phyloP scores from a whole-genome alignment of 495 filamentous ascomycete species.

The Pseudomonodictys pantanalensis region DNA sequence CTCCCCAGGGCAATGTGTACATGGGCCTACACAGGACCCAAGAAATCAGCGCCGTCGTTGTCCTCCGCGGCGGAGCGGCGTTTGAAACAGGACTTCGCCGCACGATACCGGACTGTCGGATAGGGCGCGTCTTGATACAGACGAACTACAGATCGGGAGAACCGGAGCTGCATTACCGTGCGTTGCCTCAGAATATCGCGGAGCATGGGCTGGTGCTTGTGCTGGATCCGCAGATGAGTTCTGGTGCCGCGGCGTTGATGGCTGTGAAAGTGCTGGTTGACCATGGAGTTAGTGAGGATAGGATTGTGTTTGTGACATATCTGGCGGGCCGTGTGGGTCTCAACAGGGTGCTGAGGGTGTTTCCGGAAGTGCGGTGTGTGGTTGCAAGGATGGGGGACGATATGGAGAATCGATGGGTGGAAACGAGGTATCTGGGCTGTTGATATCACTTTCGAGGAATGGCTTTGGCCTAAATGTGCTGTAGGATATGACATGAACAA shows the following conservation, averaged over 20 bases:
- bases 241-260: conserved; percentile 92
- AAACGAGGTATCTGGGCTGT: conserved; percentile 76
- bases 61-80: conserved; percentile 80
- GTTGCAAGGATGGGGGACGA: conserved; percentile 75
- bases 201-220: conserved; percentile 76
- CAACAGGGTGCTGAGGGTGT: conserved; percentile 79
- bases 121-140: conserved; percentile 85
- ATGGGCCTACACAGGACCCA: conserved; percentile 64
- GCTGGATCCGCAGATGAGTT: conserved; percentile 90
- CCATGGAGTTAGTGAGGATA: conserved; percentile 82
- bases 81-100: conserved; percentile 85
- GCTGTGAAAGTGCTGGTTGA: conserved; percentile 90
- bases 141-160: conserved; percentile 79
- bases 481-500: too few relatives aligned
- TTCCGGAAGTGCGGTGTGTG: conserved; percentile 78
- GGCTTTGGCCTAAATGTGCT: too few relatives aligned
- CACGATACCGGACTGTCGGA: conserved; percentile 86
- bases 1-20: conserved; percentile 65
- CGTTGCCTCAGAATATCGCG: conserved; percentile 65
- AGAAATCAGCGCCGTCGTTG: conserved; percentile 78
- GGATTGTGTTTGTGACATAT: conserved; percentile 86
- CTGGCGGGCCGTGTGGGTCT: conserved; percentile 77
- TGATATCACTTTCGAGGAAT: conserved; percentile 36
- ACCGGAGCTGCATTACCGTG: conserved; percentile 85
- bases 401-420: conserved; percentile 76